Base-by-base conservation (phyloP, 1,284 basidiomycete species). In the Sutorius eximius region DNA sequence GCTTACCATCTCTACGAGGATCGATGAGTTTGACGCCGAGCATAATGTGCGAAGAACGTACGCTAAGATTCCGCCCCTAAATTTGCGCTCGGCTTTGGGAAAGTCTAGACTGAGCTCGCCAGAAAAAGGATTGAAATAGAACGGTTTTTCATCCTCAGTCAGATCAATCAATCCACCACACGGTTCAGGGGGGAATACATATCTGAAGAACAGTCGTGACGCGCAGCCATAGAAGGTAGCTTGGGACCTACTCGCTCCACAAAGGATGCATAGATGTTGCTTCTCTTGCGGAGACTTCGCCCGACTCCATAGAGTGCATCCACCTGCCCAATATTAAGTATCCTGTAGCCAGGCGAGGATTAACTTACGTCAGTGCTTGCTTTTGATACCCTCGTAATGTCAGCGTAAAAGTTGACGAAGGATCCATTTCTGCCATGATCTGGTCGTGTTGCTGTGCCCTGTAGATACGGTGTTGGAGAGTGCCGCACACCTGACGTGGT, bases 91-190 rank as follows among this genome's bases (percentile, higher is more conserved):
- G 0, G 91, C 86, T 60, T 80, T 87, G 0, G 95, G 96, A 60
- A 98, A 95, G 16, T 87, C 80, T 30, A 98, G 75, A 61, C 87
- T 93, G 42, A 98, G 76, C 69, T 98, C 94, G n/a, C 96, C 95
- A n/a, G 93, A 93, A 68, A 93, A 94, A 2, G 91, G 84, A 61
- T 93, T 95, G 77, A 90, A 93, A 71, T 93, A 96, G 68, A 96
- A 95, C 0, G 76, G 75, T 49, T 71, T 77, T 12, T 90, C 87
- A 38, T 90, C 86, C 13, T 75, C 80, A 3, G 87, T 89, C 13
- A 90, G 72, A 66, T 91, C 89, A 45, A 90, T 85, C 29, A 82
- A 69, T 27, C 76, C 77, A 27, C 76, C 61, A 24, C 67, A 68
- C 4, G 85, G 83, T 57, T 85, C 80, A 16, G 73, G 67, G 5